A percentile compares a stretch with the other conserved stretches of the same genome.
These are phyloP conservation scores for Russula virescens DNA, from an alignment of 768 basidiomycete species.

Conservation along the genomic window DNA sequence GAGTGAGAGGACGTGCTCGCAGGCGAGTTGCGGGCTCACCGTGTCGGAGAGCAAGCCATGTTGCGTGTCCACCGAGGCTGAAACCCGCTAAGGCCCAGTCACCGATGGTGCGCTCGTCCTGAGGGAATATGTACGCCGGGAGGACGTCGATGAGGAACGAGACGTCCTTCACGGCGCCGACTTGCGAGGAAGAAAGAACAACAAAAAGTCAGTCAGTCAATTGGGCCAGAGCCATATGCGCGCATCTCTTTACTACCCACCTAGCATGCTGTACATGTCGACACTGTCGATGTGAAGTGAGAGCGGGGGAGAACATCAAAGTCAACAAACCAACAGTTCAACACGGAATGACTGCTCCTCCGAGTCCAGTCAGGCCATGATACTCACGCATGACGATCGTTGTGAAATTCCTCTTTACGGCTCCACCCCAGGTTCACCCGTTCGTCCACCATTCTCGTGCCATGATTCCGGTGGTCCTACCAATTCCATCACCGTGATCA, in stretches of 20 bases:
- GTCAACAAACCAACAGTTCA: constrained; percentile 1
- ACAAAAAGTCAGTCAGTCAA: no score
- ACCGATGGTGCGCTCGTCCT: constrained; percentile 50
- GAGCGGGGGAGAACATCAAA: constrained; percentile 2
- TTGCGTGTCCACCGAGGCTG: constrained; percentile 79
- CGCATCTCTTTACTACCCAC: constrained; percentile 30
- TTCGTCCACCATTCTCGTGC: constrained; percentile 35
- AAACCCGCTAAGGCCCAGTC: constrained; percentile 72
- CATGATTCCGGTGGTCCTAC: constrained; percentile 53
- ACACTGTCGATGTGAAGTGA: constrained; percentile 28
- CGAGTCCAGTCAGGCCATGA: background rate
- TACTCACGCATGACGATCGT: constrained; percentile 41
- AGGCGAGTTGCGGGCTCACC: constrained; percentile 36
- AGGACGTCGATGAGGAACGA: constrained; percentile 79
- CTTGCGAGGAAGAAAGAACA: constrained; percentile 26
- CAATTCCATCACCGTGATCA: background rate
- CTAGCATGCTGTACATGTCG: constrained; percentile 46
- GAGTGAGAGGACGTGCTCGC: constrained; percentile 11
- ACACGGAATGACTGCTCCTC: background rate
- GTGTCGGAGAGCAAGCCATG: constrained; percentile 62
- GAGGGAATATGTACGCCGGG: constrained; percentile 66
- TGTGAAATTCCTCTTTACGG: constrained; percentile 31
- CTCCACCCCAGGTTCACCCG: constrained; percentile 38
- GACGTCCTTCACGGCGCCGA: constrained; percentile 68
- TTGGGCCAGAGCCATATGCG: background rate